A percentile compares a stretch with the other conserved stretches of the same genome.
phyloP scores from a whole-genome alignment of 306 rosid species.

The Cucumis melo region DNA sequence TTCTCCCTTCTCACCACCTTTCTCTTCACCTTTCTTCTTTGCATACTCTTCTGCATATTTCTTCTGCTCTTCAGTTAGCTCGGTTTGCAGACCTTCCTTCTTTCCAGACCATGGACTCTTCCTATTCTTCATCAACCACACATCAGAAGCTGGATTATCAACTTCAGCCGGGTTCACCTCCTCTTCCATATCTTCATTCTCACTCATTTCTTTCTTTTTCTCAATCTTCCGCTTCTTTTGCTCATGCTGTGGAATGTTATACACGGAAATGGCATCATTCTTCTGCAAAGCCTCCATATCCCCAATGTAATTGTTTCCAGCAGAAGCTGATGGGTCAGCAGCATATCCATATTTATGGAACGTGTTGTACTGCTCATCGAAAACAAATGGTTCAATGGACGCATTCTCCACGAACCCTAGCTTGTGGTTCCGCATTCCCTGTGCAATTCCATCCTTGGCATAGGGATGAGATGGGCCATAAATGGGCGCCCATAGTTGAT shows the following conservation, averaged over 20 bases:
- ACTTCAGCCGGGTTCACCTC: constrained; percentile 22
- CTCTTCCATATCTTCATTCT: constrained; percentile 5
- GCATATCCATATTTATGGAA: constrained; percentile 82
- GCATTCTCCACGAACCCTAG: constrained; percentile 91
- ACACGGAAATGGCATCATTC: constrained; percentile 63
- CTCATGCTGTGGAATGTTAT: constrained; percentile 64
- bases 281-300: constrained; percentile 45
- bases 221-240: constrained; percentile 61
- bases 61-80: constrained; percentile 81
- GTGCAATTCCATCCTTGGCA: constrained; percentile 85
- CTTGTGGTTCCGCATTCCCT: constrained; percentile 95
- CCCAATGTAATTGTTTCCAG: constrained; percentile 58
- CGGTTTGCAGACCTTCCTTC: constrained; percentile 65
- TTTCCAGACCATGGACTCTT: constrained; percentile 94
- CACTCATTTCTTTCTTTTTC: constrained; percentile 27
- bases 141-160: constrained; percentile 60
- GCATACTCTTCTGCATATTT: constrained; percentile 85
- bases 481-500: constrained; percentile 92
- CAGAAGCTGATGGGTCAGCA: constrained; percentile 77
- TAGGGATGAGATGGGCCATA: constrained; percentile 86
- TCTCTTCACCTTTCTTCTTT: constrained; percentile 93
- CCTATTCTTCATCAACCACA: constrained; percentile 75
- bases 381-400: constrained; percentile 61
- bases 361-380: constrained; percentile 92
- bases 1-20: constrained; percentile 66